phyloP scores from a whole-genome alignment of 768 basidiomycete genomes.

The Kwoniella bestiolae region DNA sequence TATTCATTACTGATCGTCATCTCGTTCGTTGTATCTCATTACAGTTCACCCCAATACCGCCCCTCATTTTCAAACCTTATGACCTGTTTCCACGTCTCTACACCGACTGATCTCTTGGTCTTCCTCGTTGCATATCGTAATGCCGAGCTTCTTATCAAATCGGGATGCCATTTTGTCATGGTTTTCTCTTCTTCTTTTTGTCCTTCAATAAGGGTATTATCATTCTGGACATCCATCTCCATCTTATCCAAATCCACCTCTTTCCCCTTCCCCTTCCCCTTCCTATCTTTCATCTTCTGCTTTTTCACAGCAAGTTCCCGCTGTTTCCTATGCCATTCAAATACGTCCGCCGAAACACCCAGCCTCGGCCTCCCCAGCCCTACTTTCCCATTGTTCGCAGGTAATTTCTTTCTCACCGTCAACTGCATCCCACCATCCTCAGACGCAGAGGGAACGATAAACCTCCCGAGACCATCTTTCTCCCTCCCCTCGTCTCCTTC shows the following conservation, averaged over 20 bases:
- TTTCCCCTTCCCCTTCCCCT: background rate
- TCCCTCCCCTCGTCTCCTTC: constrained; percentile 10
- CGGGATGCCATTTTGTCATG: background rate
- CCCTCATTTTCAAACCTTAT: constrained; percentile 20
- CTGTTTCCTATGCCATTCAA: background rate
- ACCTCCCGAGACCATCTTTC: constrained; percentile 11
- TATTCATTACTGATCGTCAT: too few species aligned
- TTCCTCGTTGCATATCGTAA: constrained; percentile 11
- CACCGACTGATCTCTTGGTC: constrained; percentile 7
- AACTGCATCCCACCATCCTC: background rate
- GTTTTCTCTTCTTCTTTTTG: background rate
- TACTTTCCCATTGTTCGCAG: background rate
- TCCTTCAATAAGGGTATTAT: too few species aligned
- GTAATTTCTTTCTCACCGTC: background rate
- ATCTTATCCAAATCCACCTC: background rate
- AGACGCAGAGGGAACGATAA: constrained; percentile 18
- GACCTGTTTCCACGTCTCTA: constrained; percentile 18
- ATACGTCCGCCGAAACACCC: background rate
- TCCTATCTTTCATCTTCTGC: background rate
- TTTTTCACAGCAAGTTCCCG: background rate
- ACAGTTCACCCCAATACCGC: constrained; percentile 6
- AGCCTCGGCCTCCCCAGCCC: background rate
- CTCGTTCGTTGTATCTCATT: background rate
- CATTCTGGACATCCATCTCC: background rate
- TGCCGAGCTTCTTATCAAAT: constrained; percentile 11